Conservation (phyloP, 2,329 filamentous ascomycete genomes). For the Chrysoporthe deuterocubensis region DNA sequence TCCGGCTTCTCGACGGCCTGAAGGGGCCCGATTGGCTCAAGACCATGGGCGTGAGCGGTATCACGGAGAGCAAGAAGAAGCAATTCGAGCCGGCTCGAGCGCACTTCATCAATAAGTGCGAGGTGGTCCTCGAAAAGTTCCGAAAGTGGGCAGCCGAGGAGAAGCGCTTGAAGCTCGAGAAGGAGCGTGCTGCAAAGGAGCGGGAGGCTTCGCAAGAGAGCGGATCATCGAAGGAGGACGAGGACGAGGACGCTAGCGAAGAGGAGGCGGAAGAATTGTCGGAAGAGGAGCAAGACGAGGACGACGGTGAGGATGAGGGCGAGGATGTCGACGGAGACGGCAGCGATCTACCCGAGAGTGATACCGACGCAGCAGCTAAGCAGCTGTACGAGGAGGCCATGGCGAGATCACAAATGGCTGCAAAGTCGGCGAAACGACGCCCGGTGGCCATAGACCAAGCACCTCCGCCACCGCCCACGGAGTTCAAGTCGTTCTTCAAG, state of each 20-base stretch:
- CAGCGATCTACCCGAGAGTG: slow-evolving; percentile 67
- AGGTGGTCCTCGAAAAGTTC: slow-evolving; percentile 85
- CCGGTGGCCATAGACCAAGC: slow-evolving; percentile 36
- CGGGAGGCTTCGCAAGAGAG: slow-evolving; percentile 35
- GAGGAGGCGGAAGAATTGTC: slow-evolving; percentile 42
- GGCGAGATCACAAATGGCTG: slow-evolving; percentile 51
- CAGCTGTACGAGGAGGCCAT: slow-evolving; percentile 76
- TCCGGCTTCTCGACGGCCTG: slow-evolving; percentile 75
- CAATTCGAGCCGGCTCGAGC: slow-evolving; percentile 83
- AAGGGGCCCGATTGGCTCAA: slow-evolving; percentile 92
- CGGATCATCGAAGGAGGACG: slow-evolving; percentile 32
- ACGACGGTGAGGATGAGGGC: slow-evolving; percentile 33
- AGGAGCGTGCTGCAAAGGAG: slow-evolving; percentile 64
- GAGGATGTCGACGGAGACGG: slow-evolving; percentile 44
- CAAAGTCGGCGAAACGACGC: slow-evolving; percentile 39
- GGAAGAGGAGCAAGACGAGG: slow-evolving; percentile 33
- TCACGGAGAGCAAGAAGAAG: slow-evolving; percentile 85
- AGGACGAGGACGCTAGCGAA: slow-evolving; percentile 34
- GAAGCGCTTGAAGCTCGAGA: slow-evolving; percentile 77
- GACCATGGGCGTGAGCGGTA: slow-evolving; percentile 83
- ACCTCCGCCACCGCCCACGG: slow-evolving; percentile 49
- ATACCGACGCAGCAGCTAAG: slow-evolving; percentile 71
- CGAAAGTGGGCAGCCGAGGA: slow-evolving; percentile 87
- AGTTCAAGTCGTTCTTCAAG: slow-evolving; percentile 85
- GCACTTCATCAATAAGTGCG: slow-evolving; percentile 83